Evolutionary conservation across 2,329 filamentous ascomycete species (phyloP), one percentile per base, ranked within the genome.

Genomic region (Phialophora tarda): DNA sequence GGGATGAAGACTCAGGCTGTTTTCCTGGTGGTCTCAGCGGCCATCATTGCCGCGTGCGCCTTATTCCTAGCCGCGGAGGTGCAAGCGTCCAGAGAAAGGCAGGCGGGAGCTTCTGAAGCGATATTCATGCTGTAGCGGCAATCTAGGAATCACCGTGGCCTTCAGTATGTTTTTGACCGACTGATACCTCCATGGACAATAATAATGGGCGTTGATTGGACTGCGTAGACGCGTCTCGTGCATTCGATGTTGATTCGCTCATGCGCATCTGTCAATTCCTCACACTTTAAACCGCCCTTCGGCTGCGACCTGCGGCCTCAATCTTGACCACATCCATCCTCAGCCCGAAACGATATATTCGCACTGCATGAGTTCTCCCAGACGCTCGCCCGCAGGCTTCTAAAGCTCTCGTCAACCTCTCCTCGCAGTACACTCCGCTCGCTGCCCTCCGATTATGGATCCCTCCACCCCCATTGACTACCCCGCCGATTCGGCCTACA

Each of bases 1-100:
- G 95, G 95, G 0, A 95, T 91, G 90, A 94, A 92, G 79, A 98
- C 95, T 44, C 93, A 98, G 76, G 78, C 89, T 50, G 91, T 96
- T n/a, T 80, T 81, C 70, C 76, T 76, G 4, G 70, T 82, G 24
- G 77, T 82, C 8, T 79, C 79, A n/a, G 73, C 73, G 4, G 78
- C 77, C 10, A 82, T 82, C 64, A 69, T 82, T 59, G 80, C 77
- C 8, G 79, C 80, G 64, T 82, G 80, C 71, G 76, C 80, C 26
- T 68, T 82, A 64, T 79, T 82, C 63, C 67, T 82, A 67, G 78
- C 75, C 41, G 81, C 79, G 4, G 76, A 79, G 50, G 71, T 67
- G 55, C 70, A 73, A 56, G 70, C 70, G 3, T 57, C 62, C 30
- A 59, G 59, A 28, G 10, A 61, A 44, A 28, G 53, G 44, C 21